These are phyloP conservation scores for Neurospora crassa DNA, from an alignment of 2,329 filamentous ascomycete species.

Conservation along the genomic window DNA sequence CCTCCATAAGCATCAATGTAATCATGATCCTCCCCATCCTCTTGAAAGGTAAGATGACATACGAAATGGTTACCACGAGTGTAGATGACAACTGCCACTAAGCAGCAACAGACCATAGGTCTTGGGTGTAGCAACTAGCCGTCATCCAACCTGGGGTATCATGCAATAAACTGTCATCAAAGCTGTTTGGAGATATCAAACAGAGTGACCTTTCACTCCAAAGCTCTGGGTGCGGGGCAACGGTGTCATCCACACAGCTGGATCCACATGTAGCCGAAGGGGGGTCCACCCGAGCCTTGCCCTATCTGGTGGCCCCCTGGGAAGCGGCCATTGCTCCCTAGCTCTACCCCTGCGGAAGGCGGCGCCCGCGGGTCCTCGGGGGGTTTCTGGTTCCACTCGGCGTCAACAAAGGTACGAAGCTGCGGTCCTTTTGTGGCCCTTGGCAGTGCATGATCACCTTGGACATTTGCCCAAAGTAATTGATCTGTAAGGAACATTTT, in stretches of 20 bases:
- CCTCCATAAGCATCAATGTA: neutral
- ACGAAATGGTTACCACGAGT: neutral
- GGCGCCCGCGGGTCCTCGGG: neutral
- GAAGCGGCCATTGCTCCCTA: neutral
- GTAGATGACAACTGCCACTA: neutral
- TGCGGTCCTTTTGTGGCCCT: neutral
- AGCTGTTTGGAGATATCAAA: neutral
- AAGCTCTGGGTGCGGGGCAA: neutral
- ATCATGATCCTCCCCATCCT: neutral
- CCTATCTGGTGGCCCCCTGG: neutral
- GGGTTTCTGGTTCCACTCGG: neutral
- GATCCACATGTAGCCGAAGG: neutral
- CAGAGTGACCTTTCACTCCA: neutral
- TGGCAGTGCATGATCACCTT: neutral
- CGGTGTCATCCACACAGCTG: neutral
- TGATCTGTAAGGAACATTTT: neutral
- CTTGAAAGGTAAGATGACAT: neutral
- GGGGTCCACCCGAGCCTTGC: neutral
- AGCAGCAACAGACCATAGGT: neutral
- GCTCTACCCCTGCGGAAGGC: neutral
- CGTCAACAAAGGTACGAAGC: neutral
- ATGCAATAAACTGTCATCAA: neutral
- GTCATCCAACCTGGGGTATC: neutral
- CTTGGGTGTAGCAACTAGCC: neutral
- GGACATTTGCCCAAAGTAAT: neutral